Evolutionary conservation across 2,329 filamentous ascomycete species (phyloP).

Genomic region (Diaporthe helianthi): DNA sequence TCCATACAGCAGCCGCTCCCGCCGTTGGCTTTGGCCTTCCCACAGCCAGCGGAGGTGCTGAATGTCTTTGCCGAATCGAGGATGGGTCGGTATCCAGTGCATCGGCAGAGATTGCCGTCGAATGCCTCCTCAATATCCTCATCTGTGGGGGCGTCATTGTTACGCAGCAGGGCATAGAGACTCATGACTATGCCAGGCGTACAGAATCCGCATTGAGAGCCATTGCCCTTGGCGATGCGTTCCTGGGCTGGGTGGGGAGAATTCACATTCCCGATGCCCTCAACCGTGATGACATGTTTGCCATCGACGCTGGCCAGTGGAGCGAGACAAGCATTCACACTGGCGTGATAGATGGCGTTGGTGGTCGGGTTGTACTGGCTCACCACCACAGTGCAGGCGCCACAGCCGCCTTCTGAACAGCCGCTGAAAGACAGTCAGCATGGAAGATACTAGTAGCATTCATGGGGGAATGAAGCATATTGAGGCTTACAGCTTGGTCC

Average conservation of each 20-base stretch:
- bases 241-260: constrained; percentile 90
- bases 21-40: constrained; percentile 56
- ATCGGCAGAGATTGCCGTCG: constrained; percentile 94
- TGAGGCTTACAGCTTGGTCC: constrained; percentile 77
- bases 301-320: constrained; percentile 93
- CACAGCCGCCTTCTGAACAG: constrained; percentile 95
- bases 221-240: constrained; percentile 87
- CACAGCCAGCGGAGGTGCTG: constrained; percentile 62
- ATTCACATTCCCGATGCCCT: constrained; percentile 90
- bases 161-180: constrained; percentile 88
- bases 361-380: constrained; percentile 94
- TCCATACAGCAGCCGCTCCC: constrained; percentile 77
- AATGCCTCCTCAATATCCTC: constrained; percentile 94
- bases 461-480: too few species aligned
- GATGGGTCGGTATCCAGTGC: constrained; percentile 94
- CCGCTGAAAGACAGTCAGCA: constrained; percentile 58
- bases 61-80: constrained; percentile 94
- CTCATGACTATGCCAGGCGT: constrained; percentile 99
- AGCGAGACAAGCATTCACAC: constrained; percentile 93
- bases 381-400: constrained; percentile 93
- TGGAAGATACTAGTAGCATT: neutral
- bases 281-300: constrained; percentile 97
- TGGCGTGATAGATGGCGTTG: constrained; percentile 92
- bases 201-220: constrained; percentile 93
- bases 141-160: constrained; percentile 78